Evolutionary conservation across 345 rosid genomes (phyloP), one percentile per base, ranked within the genome.

Genomic region (Corchorus capsularis): DNA sequence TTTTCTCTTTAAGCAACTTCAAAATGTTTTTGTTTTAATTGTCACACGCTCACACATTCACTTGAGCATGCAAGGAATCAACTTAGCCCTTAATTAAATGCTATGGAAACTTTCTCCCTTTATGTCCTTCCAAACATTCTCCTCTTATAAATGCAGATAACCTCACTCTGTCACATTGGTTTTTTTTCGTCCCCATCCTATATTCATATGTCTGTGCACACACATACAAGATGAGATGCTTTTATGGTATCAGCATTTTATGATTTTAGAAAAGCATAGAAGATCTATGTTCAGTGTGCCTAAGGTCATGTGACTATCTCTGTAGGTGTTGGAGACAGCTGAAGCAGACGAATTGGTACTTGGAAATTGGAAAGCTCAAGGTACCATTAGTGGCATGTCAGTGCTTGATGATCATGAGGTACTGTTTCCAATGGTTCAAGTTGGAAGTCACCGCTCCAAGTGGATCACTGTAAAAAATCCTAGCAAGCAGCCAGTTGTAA

Each of bases 391-490:
- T 17, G 79, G 81, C 74, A 55, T 87, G 81, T 85, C 96, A n/a
- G 88, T 91, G 63, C 87, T 89, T 17, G 85, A 82, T 69, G 86
- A 88, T 70, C 82, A 79, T 57, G 92, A 88, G 76, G 75, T 89
- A 14, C 55, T 81, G 62, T 91, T 88, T 78, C 83, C 87, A 53
- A 62, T 80, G 77, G 87, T 88, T 77, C 82, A 82, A 79, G 83
- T 86, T 54, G 93, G 90, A 65, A 79, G 80, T 77, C 81, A 83
- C 80, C 53, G 35, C 63, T 75, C 89, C 15, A 83, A 82, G 77
- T 87, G 89, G 92, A 88, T 92, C 85, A 86, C 86, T 14, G 92
- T 89, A 16, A 83, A 73, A 76, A 92, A 92, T 81, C 97, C 97
- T 49, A 89, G 92, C 78, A 82, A 77, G 61, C 84, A 83, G 27